Evolutionary conservation across 805 yeast genomes (phyloP).

Genomic region (Teunomyces barrocoloradensis): DNA sequence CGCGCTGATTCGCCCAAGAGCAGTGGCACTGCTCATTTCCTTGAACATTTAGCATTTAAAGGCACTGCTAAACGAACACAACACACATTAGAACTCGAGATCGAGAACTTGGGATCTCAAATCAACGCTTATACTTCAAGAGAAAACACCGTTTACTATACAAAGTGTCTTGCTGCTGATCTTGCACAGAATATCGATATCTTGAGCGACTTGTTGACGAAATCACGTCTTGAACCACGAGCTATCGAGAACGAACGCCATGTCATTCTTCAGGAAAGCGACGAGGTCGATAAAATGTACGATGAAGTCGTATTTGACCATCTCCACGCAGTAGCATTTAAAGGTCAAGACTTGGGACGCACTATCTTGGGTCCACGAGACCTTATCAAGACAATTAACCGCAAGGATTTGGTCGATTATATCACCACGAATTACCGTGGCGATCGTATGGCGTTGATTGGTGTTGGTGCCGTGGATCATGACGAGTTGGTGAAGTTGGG

Average conservation of each 20-base stretch:
- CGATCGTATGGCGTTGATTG: conserved; percentile 97
- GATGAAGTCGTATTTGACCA: conserved; percentile 98
- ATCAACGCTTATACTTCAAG: conserved; percentile 98
- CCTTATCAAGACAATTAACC: conserved; percentile 75
- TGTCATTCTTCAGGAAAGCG: conserved; percentile 93
- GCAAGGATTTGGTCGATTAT: conserved; percentile 73
- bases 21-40: conserved; percentile 93
- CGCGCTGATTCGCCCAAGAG: conserved; percentile 88
- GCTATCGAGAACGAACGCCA: conserved; percentile 96
- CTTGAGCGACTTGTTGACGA: conserved; percentile 82
- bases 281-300: conserved; percentile 97
- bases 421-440: conserved; percentile 87
- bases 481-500: conserved; percentile 77
- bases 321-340: conserved; percentile 87
- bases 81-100: conserved; percentile 81
- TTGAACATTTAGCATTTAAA: conserved; percentile 95
- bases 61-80: conserved; percentile 86
- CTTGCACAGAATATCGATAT: conserved; percentile 85
- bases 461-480: conserved; percentile 93
- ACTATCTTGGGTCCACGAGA: conserved; percentile 94
- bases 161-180: conserved; percentile 78
- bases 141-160: conserved; percentile 95
- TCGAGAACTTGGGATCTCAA: conserved; percentile 95
- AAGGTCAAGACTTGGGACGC: conserved; percentile 90
- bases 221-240: conserved; percentile 71